Evolutionary conservation across 2,329 filamentous ascomycete species (phyloP).

Genomic region (Aspergillus quadrilineatus): DNA sequence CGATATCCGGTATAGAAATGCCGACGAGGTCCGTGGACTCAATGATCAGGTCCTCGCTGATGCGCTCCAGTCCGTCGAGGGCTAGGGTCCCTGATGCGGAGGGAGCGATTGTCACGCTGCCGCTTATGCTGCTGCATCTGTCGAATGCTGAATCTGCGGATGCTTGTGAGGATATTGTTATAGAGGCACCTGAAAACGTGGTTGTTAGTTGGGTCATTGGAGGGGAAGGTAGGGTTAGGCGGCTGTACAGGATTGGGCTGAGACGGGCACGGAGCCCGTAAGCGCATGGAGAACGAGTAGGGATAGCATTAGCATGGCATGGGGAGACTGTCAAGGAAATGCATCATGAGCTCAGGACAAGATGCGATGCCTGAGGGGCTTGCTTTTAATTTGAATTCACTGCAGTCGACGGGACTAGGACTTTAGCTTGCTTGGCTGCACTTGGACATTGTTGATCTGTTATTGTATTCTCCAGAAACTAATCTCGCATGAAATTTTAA

Average conservation of each 20-base stretch:
- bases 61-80: slow-evolving; percentile 39
- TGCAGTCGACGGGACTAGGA: neutral
- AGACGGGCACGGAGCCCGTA: neutral
- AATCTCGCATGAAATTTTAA: neutral
- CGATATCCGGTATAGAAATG: slow-evolving; percentile 21
- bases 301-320: slow-evolving; percentile 4
- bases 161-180: slow-evolving; percentile 42
- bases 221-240: neutral
- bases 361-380: neutral
- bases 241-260: slow-evolving; percentile 4
- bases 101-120: slow-evolving; percentile 41
- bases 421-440: neutral
- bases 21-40: slow-evolving; percentile 20
- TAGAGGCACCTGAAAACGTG: slow-evolving; percentile 35
- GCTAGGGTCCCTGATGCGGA: slow-evolving; percentile 39
- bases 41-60: slow-evolving; percentile 26
- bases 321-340: neutral
- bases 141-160: slow-evolving; percentile 33
- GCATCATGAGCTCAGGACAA: neutral
- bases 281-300: neutral
- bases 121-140: slow-evolving; percentile 42
- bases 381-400: neutral
- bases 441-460: neutral
- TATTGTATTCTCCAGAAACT: neutral
- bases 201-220: neutral